These are phyloP conservation scores for Claviceps digitariae DNA, from an alignment of 2,329 filamentous ascomycete species.

Conservation along the genomic window DNA sequence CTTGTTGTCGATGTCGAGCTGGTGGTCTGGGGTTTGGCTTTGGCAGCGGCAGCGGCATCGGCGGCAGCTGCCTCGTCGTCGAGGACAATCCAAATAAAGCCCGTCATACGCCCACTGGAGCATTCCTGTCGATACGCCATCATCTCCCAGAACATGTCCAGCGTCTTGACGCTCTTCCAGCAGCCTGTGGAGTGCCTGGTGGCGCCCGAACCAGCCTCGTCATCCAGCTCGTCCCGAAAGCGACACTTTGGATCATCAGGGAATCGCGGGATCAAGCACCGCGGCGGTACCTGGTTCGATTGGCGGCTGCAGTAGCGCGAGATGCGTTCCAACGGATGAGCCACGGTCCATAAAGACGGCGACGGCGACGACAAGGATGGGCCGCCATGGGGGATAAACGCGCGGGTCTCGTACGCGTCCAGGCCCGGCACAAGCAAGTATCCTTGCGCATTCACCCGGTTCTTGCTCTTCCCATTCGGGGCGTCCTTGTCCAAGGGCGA, in stretches of 20 bases:
- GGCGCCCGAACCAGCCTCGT: conserved; percentile 50
- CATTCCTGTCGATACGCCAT: conserved; percentile 97
- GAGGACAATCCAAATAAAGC: conserved; percentile 89
- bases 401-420: conserved; percentile 66
- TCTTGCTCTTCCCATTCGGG: conserved; percentile 21
- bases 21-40: conserved; percentile 18
- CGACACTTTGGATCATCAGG: conserved; percentile 92
- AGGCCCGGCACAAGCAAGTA: conserved; percentile 83
- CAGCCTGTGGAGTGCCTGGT: conserved; percentile 44
- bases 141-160: conserved; percentile 97
- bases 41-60: not conserved
- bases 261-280: conserved; percentile 78
- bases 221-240: conserved; percentile 78
- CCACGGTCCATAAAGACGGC: conserved; percentile 46
- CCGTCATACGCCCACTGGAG: conserved; percentile 79
- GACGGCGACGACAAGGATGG: conserved; percentile 18
- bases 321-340: conserved; percentile 54
- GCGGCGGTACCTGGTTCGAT: conserved; percentile 50
- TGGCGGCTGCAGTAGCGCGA: conserved; percentile 50
- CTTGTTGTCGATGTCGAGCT: conserved; percentile 5
- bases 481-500: conserved; percentile 18
- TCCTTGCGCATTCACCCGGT: conserved; percentile 30
- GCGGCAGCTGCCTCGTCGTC: conserved; percentile 29
- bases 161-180: conserved; percentile 71
- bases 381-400: conserved; percentile 53